These are phyloP conservation scores for Telopea speciosissima DNA, from an alignment of 177 flowering plant species.

Conservation along the genomic window DNA sequence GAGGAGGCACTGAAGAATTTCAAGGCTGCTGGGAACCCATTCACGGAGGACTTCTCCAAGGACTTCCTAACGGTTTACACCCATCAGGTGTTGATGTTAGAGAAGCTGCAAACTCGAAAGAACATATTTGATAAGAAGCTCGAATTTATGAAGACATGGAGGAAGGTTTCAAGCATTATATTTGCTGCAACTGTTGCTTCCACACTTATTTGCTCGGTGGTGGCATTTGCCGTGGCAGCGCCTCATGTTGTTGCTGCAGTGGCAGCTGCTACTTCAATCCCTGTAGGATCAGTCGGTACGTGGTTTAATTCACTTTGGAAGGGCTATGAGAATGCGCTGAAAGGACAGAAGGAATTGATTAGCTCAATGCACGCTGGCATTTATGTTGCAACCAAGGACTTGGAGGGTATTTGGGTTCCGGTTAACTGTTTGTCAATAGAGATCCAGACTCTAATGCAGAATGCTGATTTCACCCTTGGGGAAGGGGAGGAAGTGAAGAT, in stretches of 20 bases:
- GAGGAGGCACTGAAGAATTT: slow-evolving; percentile 60
- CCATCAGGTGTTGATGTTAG: slow-evolving; percentile 55
- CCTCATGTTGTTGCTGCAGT: slow-evolving; percentile 50
- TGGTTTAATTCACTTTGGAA: slow-evolving; percentile 87
- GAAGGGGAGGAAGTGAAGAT: slow-evolving; percentile 52
- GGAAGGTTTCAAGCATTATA: slow-evolving; percentile 46
- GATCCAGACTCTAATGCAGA: slow-evolving; percentile 35
- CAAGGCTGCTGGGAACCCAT: slow-evolving; percentile 61
- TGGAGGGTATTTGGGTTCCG: slow-evolving; percentile 68
- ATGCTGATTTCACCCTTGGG: slow-evolving; percentile 41
- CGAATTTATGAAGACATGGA: slow-evolving; percentile 50
- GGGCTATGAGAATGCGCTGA: slow-evolving; percentile 64
- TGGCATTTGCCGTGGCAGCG: slow-evolving; percentile 52
- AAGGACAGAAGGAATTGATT: slow-evolving; percentile 69
- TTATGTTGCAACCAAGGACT: slow-evolving; percentile 64
- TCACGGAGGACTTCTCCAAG: slow-evolving; percentile 53
- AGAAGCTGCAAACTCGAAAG: slow-evolving; percentile 45
- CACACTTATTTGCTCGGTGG: slow-evolving; percentile 44
- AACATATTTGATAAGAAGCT: slow-evolving; percentile 70
- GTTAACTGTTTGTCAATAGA: slow-evolving; percentile 58
- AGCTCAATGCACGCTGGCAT: slow-evolving; percentile 75
- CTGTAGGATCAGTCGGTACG: slow-evolving; percentile 87
- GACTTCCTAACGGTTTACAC: slow-evolving; percentile 43
- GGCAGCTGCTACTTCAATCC: slow-evolving; percentile 68
- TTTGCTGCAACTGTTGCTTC: slow-evolving; percentile 44